Conservation (phyloP, 1,139 yeast genomes). For the Arxiozyma bovina region DNA sequence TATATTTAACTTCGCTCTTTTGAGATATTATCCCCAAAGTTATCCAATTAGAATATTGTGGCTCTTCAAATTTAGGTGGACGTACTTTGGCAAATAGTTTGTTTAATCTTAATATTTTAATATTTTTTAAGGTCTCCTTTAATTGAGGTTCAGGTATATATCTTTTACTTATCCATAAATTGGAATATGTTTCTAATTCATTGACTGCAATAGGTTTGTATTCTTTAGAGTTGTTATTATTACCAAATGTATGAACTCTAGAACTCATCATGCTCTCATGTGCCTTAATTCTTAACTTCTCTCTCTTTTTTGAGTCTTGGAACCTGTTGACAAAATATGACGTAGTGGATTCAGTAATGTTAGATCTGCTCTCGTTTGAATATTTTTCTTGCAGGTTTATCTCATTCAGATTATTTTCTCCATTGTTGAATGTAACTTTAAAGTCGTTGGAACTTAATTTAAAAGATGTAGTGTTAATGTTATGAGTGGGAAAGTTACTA, state of each 20-base stretch:
- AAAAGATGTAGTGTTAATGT: neutral
- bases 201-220: slow-evolving; percentile 25
- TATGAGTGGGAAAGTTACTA: neutral
- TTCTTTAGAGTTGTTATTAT: slow-evolving; percentile 11
- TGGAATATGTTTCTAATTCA: slow-evolving; percentile 33
- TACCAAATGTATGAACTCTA: slow-evolving; percentile 34
- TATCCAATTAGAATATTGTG: slow-evolving; percentile 67
- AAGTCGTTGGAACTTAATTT: neutral
- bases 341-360: slow-evolving; percentile 14
- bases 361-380: neutral
- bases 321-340: slow-evolving; percentile 32
- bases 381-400: slow-evolving; percentile 6
- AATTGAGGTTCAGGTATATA: slow-evolving; percentile 37
- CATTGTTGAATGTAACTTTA: neutral
- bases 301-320: slow-evolving; percentile 19
- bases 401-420: slow-evolving; percentile 8
- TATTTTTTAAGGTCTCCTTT: slow-evolving; percentile 34
- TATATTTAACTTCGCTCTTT: slow-evolving; percentile 47
- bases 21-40: slow-evolving; percentile 56
- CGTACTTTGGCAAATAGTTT: slow-evolving; percentile 53
- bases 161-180: slow-evolving; percentile 36
- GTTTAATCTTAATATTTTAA: slow-evolving; percentile 47
- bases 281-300: slow-evolving; percentile 15
- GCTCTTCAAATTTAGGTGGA: slow-evolving; percentile 64
- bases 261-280: slow-evolving; percentile 24